These are phyloP conservation scores for Calamus simplicifolius DNA, from an alignment of 176 grass and related monocot species.

Conservation along the genomic window DNA sequence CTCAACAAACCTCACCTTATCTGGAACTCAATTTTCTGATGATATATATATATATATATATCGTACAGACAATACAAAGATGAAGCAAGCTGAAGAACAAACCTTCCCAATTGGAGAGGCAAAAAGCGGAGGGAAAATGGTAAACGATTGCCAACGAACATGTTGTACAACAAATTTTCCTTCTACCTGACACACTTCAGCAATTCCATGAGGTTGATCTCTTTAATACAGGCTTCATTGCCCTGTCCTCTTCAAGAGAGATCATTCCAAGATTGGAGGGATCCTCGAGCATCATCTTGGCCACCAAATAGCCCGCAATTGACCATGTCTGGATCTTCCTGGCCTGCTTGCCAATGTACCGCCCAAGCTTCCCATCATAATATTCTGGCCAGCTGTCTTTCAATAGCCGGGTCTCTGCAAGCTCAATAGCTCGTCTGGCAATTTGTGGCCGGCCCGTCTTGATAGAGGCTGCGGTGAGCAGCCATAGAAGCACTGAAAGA, in stretches of 20 bases:
- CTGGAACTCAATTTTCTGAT: too few species aligned
- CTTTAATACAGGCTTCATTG: slow-evolving; percentile 56
- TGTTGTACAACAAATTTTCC: too few species aligned
- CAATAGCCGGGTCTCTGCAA: slow-evolving; percentile 54
- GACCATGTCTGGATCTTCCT: slow-evolving; percentile 95
- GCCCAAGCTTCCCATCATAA: slow-evolving; percentile 75
- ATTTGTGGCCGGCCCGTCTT: slow-evolving; percentile 87
- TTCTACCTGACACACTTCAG: background rate
- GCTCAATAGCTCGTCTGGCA: slow-evolving; percentile 72
- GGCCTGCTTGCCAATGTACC: slow-evolving; percentile 81
- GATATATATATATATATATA: too few species aligned
- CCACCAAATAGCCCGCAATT: slow-evolving; percentile 76
- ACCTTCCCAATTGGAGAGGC: too few species aligned
- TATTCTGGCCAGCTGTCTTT: slow-evolving; percentile 92
- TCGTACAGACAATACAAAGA: too few species aligned
- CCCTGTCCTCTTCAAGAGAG: slow-evolving; percentile 81
- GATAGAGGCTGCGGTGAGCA: slow-evolving; percentile 87
- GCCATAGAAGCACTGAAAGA: slow-evolving; percentile 81
- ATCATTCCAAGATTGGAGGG: slow-evolving; percentile 81
- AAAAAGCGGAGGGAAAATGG: too few species aligned
- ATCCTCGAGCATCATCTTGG: slow-evolving; percentile 95
- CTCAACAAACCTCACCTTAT: too few species aligned
- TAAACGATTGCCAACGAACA: too few species aligned
- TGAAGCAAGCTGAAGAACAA: too few species aligned
- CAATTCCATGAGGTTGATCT: slow-evolving; percentile 60